phyloP scores from a whole-genome alignment of 768 basidiomycete genomes.

The Naganishia antarctica region DNA sequence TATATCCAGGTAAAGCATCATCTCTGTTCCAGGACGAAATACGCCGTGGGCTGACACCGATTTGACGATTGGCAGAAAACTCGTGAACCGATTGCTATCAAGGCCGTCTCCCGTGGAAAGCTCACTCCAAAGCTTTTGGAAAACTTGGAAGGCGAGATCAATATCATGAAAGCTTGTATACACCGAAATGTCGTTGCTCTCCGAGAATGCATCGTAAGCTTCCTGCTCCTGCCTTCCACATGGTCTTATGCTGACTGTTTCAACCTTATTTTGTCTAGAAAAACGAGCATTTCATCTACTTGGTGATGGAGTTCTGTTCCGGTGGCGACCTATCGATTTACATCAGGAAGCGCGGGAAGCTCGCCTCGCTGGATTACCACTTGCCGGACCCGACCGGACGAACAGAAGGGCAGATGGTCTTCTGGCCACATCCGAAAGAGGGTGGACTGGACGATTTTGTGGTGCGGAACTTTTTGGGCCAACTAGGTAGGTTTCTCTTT shows the following conservation, averaged over 20 bases:
- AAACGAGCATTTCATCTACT: conserved; percentile 60
- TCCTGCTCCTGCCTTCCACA: neutral
- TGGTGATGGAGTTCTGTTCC: conserved; percentile 95
- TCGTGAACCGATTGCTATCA: conserved; percentile 77
- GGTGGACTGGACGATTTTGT: conserved; percentile 88
- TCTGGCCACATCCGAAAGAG: conserved; percentile 82
- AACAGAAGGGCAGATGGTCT: conserved; percentile 54
- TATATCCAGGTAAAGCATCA: conserved; percentile 68
- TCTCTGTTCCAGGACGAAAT: too few relatives aligned
- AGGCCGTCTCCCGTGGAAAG: conserved; percentile 82
- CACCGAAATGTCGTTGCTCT: conserved; percentile 90
- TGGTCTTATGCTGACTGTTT: neutral
- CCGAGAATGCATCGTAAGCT: conserved; percentile 79
- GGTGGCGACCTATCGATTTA: conserved; percentile 94
- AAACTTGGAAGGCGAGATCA: conserved; percentile 96
- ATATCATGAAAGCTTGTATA: conserved; percentile 86
- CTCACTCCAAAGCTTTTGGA: conserved; percentile 88
- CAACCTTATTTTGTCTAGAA: conserved; percentile 49
- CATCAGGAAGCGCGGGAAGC: conserved; percentile 93
- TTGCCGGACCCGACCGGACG: conserved; percentile 64
- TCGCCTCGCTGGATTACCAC: conserved; percentile 76
- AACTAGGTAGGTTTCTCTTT: conserved; percentile 61
- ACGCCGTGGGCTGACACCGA: too few relatives aligned
- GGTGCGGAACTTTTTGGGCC: conserved; percentile 84
- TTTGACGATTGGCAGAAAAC: conserved; percentile 56